Evolutionary conservation across 2,329 filamentous ascomycete species (phyloP).

Genomic region (Magnaporthiopsis incrustans): DNA sequence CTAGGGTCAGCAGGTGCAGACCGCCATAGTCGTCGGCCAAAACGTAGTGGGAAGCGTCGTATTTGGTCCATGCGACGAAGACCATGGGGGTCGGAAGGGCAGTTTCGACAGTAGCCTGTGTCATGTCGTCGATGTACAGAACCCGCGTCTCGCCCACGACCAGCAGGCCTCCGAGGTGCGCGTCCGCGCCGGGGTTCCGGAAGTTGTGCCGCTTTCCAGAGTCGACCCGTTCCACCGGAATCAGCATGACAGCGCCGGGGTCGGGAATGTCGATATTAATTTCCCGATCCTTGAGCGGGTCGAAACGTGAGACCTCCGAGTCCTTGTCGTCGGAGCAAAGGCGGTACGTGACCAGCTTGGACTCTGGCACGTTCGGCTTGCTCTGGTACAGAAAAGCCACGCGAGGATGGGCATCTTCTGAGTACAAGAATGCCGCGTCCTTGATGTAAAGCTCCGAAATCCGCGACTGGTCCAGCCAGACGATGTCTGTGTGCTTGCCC

Average conservation of each 20-base stretch:
- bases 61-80: constrained; percentile 85
- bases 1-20: constrained; percentile 75
- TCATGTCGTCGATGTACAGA: constrained; percentile 76
- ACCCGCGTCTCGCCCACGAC: constrained; percentile 75
- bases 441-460: constrained; percentile 54
- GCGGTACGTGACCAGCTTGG: constrained; percentile 50
- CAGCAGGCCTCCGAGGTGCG: constrained; percentile 61
- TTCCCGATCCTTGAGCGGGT: constrained; percentile 46
- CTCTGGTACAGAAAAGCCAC: constrained; percentile 52
- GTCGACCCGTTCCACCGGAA: constrained; percentile 49
- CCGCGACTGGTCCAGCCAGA: constrained; percentile 45
- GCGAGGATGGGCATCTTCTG: constrained; percentile 48
- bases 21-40: constrained; percentile 86
- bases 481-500: constrained; percentile 33
- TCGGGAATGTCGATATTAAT: constrained; percentile 46
- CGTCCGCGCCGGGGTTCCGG: constrained; percentile 44
- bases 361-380: constrained; percentile 41
- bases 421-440: constrained; percentile 47
- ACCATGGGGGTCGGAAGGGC: constrained; percentile 67
- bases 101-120: constrained; percentile 56
- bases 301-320: constrained; percentile 44
- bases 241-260: constrained; percentile 50
- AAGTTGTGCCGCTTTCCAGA: constrained; percentile 53
- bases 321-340: constrained; percentile 52
- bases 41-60: constrained; percentile 76